Base-by-base conservation (phyloP, 2,329 filamentous ascomycete genomes). In the Ceratocystis cubensis region DNA sequence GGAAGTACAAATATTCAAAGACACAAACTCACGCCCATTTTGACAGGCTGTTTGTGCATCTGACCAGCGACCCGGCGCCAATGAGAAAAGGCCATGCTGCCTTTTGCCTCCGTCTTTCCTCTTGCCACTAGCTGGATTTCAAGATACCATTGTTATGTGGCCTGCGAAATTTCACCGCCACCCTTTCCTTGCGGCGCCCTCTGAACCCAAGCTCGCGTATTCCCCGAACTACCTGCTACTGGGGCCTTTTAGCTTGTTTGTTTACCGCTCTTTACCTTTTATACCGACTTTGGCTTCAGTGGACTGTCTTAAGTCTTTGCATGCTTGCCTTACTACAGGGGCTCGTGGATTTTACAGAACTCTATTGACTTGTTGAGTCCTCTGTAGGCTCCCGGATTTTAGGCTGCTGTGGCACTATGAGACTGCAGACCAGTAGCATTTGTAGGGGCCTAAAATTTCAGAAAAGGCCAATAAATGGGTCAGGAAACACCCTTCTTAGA, bases 81-180 rank as follows among this genome's bases (percentile, higher is more conserved):
- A 7, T 17, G 20, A 57, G 28, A 57, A 57, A 28, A 33, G 13
- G 28, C 37, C 37, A 41, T 41, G 10, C 37, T 15, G 37, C 37
- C 37, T 15, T 41, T 15, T 41, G 37, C 37, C 37, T 41, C 53
- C 7, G 28, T 30, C 25, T 57, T 25, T 17, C 28, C 17, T 57
- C 25, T 57, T 3, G 53, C 25, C 53, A 57, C 53, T 30, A 6
- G 25, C 8, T 25, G 20, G 3, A 56, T 28, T 15, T 30, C 5
- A 22, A 48, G 1, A 8, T 30, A 4, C 53, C 33, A 20, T 59
- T 59, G 56, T 37, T 37, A 37, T 37, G 56, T 30, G 33, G 13
- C 56, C 28, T 33, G 33, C 15, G 20, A 57, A 15, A 57, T 30
- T 59, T 59, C 56, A 59, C 56, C 56, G 56, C 56, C 28, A 59